Percentiles rank a stretch among this genome's conserved stretches.
These are phyloP conservation scores for Chaetomium cochliodes DNA, from an alignment of 495 filamentous ascomycete species.

Conservation along the genomic window DNA sequence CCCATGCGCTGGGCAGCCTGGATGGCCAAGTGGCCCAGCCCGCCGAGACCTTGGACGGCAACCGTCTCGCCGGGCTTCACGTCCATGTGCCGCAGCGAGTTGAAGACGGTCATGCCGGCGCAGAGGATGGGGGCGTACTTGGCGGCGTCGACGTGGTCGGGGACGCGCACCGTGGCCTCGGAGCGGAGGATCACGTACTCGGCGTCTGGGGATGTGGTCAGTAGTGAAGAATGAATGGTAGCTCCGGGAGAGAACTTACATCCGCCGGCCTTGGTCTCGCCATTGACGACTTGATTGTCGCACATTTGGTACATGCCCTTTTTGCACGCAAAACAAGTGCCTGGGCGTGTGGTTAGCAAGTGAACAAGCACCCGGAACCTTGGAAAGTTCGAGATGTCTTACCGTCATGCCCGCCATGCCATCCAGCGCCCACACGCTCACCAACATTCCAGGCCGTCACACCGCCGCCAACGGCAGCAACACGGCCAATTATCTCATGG, in stretches of 20 bases:
- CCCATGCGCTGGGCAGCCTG: constrained; percentile 62
- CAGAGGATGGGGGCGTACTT: constrained; percentile 71
- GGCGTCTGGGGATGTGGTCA: neutral
- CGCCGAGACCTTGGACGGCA: constrained; percentile 67
- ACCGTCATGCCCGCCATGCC: neutral
- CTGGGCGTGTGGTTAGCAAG: constrained; percentile 36
- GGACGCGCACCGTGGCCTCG: constrained; percentile 53
- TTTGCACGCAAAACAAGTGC: constrained; percentile 50
- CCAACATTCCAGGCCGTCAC: constrained; percentile 45
- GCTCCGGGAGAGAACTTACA: neutral
- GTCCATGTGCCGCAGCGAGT: constrained; percentile 61
- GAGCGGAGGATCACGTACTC: constrained; percentile 13
- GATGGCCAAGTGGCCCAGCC: constrained; percentile 65
- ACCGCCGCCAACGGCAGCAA: constrained; percentile 60
- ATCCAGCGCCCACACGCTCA: constrained; percentile 33
- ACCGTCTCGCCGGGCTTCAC: constrained; percentile 67
- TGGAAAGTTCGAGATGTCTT: too few species aligned
- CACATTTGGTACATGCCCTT: constrained; percentile 39
- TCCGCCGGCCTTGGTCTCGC: constrained; percentile 33
- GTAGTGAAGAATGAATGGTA: too few species aligned
- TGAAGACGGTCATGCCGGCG: constrained; percentile 71
- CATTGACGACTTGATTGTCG: constrained; percentile 60
- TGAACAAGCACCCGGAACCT: neutral
- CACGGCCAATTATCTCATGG: constrained; percentile 50
- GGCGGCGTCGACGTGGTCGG: constrained; percentile 54